phyloP scores from a whole-genome alignment of 2,329 filamentous ascomycete species.

The Beauveria medogensis region DNA sequence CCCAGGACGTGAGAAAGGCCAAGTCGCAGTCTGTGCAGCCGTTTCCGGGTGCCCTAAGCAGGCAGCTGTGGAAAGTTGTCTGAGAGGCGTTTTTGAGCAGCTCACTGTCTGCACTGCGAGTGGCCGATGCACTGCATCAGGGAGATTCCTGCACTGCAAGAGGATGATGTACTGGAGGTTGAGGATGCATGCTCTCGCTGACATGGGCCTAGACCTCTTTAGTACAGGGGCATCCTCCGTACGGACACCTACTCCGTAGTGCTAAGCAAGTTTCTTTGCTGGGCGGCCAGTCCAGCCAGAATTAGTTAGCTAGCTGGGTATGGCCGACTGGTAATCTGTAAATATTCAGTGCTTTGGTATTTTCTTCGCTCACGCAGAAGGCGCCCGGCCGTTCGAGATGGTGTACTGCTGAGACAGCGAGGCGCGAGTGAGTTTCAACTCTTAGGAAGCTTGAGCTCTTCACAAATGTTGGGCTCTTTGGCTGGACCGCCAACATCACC shows the following conservation, averaged over 20 bases:
- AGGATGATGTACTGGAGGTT: too few species aligned
- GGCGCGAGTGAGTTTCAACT: background rate
- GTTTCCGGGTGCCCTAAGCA: background rate
- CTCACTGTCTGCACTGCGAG: background rate
- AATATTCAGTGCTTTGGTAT: background rate
- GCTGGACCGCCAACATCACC: background rate
- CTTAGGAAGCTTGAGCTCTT: too few species aligned
- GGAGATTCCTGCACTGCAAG: too few species aligned
- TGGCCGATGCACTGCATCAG: too few species aligned
- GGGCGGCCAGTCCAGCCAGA: too few species aligned
- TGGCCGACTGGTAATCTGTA: too few species aligned
- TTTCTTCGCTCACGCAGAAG: background rate
- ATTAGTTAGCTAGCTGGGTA: too few species aligned
- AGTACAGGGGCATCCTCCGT: background rate
- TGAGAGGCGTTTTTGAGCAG: background rate
- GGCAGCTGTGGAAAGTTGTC: background rate
- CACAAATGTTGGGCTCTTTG: too few species aligned
- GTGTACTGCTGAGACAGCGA: background rate
- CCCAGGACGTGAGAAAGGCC: background rate
- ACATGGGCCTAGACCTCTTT: background rate
- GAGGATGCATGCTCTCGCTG: background rate
- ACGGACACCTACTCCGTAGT: too few species aligned
- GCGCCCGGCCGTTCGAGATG: background rate
- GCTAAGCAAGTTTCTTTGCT: too few species aligned
- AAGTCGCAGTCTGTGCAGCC: background rate